These are phyloP conservation scores for Dianthus caryophyllus DNA, from an alignment of 148 eudicot genomes.

Conservation along the genomic window DNA sequence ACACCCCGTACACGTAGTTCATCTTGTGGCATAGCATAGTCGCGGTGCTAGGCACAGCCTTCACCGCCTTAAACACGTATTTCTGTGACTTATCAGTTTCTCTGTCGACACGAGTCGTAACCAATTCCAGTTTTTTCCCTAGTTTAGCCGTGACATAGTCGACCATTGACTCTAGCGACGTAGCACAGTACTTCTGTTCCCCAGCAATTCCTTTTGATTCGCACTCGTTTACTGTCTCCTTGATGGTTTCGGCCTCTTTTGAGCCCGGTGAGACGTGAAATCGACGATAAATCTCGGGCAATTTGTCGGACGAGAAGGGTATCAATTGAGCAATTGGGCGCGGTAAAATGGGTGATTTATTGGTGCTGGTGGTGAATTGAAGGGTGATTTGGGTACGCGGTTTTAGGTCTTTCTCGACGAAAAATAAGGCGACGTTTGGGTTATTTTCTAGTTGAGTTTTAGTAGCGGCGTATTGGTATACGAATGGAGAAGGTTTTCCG, in stretches of 20 bases:
- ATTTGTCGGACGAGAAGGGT: conserved; percentile 50
- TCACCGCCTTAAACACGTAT: conserved; percentile 25
- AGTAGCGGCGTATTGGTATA: conserved; percentile 48
- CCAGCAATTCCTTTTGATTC: conserved; percentile 39
- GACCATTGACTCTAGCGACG: conserved; percentile 71
- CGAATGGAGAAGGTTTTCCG: conserved; percentile 22
- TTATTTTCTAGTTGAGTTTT: conserved; percentile 50
- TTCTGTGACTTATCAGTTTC: conserved; percentile 23
- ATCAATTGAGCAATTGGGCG: conserved; percentile 40
- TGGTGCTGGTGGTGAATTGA: conserved; percentile 36
- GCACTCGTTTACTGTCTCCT: conserved; percentile 44
- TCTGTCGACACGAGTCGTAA: conserved; percentile 30
- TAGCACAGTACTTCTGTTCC: conserved; percentile 57
- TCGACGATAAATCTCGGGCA: conserved; percentile 32
- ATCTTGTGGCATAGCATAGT: conserved; percentile 29
- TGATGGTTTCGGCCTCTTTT: conserved; percentile 37
- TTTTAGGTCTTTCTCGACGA: conserved; percentile 45
- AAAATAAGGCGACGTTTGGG: conserved; percentile 50
- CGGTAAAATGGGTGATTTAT: conserved; percentile 38
- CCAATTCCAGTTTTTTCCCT: conserved; percentile 35
- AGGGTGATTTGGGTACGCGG: conserved; percentile 41
- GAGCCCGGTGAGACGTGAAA: conserved; percentile 42
- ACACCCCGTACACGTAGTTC: conserved; percentile 25
- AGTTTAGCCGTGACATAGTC: conserved; percentile 48
- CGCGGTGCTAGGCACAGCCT: conserved; percentile 10